Evolutionary conservation across 495 filamentous ascomycete genomes (phyloP), one percentile per base, ranked within the genome.

Genomic region (Jackrogersella multiformis): DNA sequence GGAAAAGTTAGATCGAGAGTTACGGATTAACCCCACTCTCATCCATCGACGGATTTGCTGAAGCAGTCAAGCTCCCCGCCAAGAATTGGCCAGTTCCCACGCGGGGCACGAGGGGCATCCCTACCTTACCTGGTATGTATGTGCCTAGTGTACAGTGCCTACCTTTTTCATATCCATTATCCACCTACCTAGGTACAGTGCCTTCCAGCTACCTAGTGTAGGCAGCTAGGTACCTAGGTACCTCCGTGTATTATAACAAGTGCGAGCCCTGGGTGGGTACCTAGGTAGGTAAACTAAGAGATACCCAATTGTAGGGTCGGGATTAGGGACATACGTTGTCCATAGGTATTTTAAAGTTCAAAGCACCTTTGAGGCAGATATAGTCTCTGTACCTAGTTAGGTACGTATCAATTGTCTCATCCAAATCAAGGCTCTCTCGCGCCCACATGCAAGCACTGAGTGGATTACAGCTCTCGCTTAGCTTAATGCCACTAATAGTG

Each of bases 11-110:
- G 34, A 56, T 61, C 49, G 49, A 56, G 35, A 32, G 38, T 39
- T 56, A 64, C 66, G 66, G 66, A 69, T 61, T 64, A 61, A 69
- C 66, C 66, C 66, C 66, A 69, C 66, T 45, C 44, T 49, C 32
- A 24, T 26, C n/a, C 15, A 42, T 39, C n/a, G n/a, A n/a, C n/a
- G n/a, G n/a, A n/a, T 66, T 65, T 44, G 32, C 55, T 49, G 55
- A 46, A 44, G 46, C 10, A 15, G 15, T 42, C 16, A 13, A 61
- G 46, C 58, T 54, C 10, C 16, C 30, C 16, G 15, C 49, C 30
- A 53, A 36, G 49, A 53, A 53, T 53, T 53, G 49, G 32, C 49
- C 28, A 36, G 49, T 53, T 23, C 56, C 24, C 45, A 44, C 32
- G 26, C n/a, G 42, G 39, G 44, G 45, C 5, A 32, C 15, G 53